phyloP scores from a whole-genome alignment of 106 monocot genomes.

The Ottelia alismoides region DNA sequence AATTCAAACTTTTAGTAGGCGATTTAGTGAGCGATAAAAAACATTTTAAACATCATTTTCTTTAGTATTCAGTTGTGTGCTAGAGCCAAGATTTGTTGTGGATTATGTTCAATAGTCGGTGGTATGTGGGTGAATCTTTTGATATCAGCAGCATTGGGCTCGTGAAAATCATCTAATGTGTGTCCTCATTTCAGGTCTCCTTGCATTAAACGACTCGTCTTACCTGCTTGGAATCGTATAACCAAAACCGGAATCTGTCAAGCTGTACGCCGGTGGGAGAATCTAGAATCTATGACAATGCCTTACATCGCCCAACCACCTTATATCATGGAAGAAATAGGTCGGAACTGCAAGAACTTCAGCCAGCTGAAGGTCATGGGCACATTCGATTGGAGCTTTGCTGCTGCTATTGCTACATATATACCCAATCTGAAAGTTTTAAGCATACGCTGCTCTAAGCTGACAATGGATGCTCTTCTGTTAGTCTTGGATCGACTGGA shows the following conservation, averaged over 20 bases:
- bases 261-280: conserved; percentile 56
- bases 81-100: no score
- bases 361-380: conserved; percentile 75
- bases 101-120: conserved; percentile 57
- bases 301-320: conserved; percentile 66
- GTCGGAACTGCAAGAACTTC: conserved; percentile 71
- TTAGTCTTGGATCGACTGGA: conserved; percentile 42
- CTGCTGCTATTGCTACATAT: conserved; percentile 31
- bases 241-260: conserved; percentile 67
- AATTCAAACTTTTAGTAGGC: no score
- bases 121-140: no score
- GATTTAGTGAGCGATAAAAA: no score
- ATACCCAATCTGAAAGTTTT: conserved; percentile 63
- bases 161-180: no score
- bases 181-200: conserved; percentile 34
- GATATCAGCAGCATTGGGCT: no score
- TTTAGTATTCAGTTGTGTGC: no score
- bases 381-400: conserved; percentile 55
- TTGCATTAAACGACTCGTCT: conserved; percentile 49
- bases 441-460: conserved; percentile 66
- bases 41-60: no score
- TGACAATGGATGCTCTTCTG: conserved; percentile 45
- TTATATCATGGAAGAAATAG: conserved; percentile 78
- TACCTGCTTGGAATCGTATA: conserved; percentile 94
- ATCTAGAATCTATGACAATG: conserved; percentile 85